phyloP scores from a whole-genome alignment of 1,139 yeast species.

The Saccharomyces hybrid region DNA sequence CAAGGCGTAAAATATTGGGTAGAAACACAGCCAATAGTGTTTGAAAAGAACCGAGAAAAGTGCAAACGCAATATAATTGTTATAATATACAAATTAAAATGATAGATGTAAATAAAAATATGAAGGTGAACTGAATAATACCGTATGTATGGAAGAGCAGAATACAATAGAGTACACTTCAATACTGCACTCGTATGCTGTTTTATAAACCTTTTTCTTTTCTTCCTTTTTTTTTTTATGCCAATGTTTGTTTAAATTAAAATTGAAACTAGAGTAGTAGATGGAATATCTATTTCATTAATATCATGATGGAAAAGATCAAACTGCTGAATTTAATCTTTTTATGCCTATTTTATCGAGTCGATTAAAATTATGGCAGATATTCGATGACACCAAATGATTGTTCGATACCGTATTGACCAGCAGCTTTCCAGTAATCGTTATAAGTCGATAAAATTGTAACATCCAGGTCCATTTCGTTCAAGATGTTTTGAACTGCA shows the following conservation, averaged over 20 bases:
- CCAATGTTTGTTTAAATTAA: too few relatives aligned
- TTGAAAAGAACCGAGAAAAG: too few relatives aligned
- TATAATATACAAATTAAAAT: background rate
- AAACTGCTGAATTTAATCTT: background rate
- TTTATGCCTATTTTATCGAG: background rate
- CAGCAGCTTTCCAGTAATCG: slow-evolving; percentile 83
- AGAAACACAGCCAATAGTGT: too few relatives aligned
- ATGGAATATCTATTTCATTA: background rate
- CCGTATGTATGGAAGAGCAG: background rate
- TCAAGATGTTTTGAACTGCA: slow-evolving; percentile 58
- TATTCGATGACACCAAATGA: slow-evolving; percentile 64
- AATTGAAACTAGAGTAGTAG: too few relatives aligned
- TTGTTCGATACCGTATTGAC: slow-evolving; percentile 78
- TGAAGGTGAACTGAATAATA: background rate
- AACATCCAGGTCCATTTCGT: slow-evolving; percentile 47
- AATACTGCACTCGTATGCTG: background rate
- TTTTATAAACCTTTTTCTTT: background rate
- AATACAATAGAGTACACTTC: background rate
- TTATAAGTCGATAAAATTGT: slow-evolving; percentile 70
- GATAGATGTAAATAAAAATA: background rate
- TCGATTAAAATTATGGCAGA: slow-evolving; percentile 22
- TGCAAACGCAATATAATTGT: background rate
- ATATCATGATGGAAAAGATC: background rate
- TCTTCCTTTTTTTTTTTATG: background rate
- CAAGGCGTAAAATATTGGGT: too few relatives aligned